Percentiles rank a stretch among this genome's conserved stretches.
phyloP scores from a whole-genome alignment of 805 yeast genomes.

The Myxozyma lipomycoides region DNA sequence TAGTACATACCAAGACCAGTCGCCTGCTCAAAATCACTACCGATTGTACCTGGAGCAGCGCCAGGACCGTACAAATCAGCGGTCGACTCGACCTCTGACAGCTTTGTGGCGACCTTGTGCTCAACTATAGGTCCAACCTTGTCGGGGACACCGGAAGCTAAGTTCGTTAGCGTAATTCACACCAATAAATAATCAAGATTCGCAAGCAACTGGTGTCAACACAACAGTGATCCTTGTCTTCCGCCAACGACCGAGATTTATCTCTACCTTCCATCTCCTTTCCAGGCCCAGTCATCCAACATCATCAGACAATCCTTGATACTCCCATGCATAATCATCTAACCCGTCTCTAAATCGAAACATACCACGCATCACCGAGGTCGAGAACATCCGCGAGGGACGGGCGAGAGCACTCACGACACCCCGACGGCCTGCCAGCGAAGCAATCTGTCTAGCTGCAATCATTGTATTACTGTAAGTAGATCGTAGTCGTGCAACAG shows the following conservation, averaged over 20 bases:
- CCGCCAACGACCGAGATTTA: background rate
- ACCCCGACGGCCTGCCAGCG: background rate
- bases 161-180: background rate
- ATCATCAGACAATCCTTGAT: too few relatives aligned
- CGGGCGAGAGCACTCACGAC: background rate
- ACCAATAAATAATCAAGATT: background rate
- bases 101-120: conserved; percentile 30
- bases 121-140: conserved; percentile 12
- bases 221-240: background rate
- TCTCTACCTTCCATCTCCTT: background rate
- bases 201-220: background rate
- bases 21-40: conserved; percentile 92
- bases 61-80: conserved; percentile 85
- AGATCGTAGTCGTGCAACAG: too few relatives aligned
- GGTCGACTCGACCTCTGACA: conserved; percentile 76
- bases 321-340: too few relatives aligned
- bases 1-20: conserved; percentile 63
- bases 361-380: background rate
- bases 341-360: too few relatives aligned
- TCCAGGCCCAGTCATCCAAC: background rate
- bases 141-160: background rate
- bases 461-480: conserved; percentile 37
- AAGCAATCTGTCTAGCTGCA: background rate
- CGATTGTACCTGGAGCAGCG: conserved; percentile 78
- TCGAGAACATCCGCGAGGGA: background rate